Conservation (phyloP, 2,329 filamentous ascomycete species). For the Epichloe bromicola region DNA sequence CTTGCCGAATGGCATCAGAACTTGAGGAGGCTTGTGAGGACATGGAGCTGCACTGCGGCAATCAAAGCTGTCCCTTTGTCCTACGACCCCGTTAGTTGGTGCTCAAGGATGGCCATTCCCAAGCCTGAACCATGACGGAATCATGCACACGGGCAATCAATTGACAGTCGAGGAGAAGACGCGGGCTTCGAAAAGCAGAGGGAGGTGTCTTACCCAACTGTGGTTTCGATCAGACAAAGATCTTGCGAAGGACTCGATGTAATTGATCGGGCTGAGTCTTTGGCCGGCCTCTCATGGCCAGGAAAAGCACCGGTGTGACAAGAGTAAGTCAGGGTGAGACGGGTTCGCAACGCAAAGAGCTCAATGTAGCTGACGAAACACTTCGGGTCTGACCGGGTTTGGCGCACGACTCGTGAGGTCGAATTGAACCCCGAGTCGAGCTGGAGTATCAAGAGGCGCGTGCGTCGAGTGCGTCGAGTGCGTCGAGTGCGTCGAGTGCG, state of each 20-base stretch:
- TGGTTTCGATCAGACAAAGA: neutral
- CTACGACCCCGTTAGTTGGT: neutral
- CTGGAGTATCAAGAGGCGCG: neutral
- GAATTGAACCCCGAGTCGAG: neutral
- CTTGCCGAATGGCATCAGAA: conserved; percentile 18
- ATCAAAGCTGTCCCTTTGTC: conserved; percentile 8
- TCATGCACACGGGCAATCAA: neutral
- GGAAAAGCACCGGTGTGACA: neutral
- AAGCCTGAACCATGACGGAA: neutral
- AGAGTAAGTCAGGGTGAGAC: neutral
- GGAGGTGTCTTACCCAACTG: neutral
- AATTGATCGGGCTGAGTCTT: neutral
- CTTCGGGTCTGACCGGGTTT: neutral
- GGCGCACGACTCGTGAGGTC: neutral
- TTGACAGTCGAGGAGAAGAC: neutral
- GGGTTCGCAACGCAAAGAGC: neutral
- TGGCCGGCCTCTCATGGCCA: neutral
- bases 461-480: too few relatives aligned
- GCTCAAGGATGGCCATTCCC: neutral
- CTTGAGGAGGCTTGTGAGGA: conserved; percentile 18
- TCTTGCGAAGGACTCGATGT: neutral
- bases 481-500: neutral
- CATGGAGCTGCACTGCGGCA: conserved; percentile 19
- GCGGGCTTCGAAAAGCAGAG: neutral
- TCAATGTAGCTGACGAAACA: neutral